phyloP scores from a whole-genome alignment of 441 rosid genomes.

The Rhodomyrtus psidioides region DNA sequence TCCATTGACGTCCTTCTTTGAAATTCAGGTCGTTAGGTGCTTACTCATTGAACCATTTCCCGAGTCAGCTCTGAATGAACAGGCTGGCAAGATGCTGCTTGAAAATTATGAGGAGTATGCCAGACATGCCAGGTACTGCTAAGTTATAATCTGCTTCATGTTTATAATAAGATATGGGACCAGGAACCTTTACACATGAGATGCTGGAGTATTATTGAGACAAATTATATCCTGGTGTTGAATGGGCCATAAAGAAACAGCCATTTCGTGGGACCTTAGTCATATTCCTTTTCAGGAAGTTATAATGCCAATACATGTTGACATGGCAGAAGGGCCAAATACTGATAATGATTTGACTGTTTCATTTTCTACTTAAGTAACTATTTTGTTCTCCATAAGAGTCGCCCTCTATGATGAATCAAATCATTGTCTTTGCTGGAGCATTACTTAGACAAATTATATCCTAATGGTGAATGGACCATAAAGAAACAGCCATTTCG shows the following conservation, averaged over 20 bases:
- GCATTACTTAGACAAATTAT: background rate
- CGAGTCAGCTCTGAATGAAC: constrained; percentile 94
- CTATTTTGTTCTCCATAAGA: background rate
- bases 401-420: background rate
- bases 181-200: background rate
- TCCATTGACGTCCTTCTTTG: background rate
- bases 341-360: background rate
- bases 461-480: background rate
- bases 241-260: background rate
- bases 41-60: constrained; percentile 94
- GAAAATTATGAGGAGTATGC: constrained; percentile 98
- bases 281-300: background rate
- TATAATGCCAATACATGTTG: background rate
- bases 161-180: constrained; percentile 1
- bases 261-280: background rate
- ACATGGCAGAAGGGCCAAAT: background rate
- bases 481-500: background rate
- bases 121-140: constrained; percentile 74
- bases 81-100: constrained; percentile 95
- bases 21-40: constrained; percentile 83
- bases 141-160: background rate
- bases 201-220: background rate
- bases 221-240: background rate
- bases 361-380: background rate
- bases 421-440: background rate